These are phyloP conservation scores for Botryotinia calthae DNA, from an alignment of 2,329 filamentous ascomycete species.

Conservation along the genomic window DNA sequence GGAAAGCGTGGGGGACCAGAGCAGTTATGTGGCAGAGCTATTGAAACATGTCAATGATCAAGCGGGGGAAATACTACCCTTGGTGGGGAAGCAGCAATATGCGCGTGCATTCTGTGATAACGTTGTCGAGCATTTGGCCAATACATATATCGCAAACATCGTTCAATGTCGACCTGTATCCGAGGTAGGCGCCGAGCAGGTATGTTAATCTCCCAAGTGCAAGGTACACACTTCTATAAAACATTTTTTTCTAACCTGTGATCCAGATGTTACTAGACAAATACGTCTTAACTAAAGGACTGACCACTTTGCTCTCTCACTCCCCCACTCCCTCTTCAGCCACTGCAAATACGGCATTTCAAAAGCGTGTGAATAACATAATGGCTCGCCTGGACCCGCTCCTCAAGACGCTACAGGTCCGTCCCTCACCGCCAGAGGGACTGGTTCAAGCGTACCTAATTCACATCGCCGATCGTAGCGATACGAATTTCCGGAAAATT, in stretches of 20 bases:
- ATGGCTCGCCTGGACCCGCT: constrained; percentile 88
- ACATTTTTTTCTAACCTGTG: constrained; percentile 30
- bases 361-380: constrained; percentile 79
- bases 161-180: constrained; percentile 88
- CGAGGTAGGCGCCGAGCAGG: constrained; percentile 90
- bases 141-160: constrained; percentile 76
- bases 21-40: constrained; percentile 83
- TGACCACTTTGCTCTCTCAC: constrained; percentile 67
- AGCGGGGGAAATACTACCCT: constrained; percentile 69
- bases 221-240: not conserved
- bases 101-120: constrained; percentile 94
- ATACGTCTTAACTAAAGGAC: constrained; percentile 80
- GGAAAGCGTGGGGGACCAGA: constrained; percentile 90
- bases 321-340: constrained; percentile 34
- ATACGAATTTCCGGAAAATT: constrained; percentile 93
- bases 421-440: constrained; percentile 84
- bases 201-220: constrained; percentile 40
- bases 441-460: constrained; percentile 97
- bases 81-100: constrained; percentile 89
- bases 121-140: constrained; percentile 82
- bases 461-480: constrained; percentile 90
- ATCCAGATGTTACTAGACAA: constrained; percentile 88
- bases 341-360: constrained; percentile 55
- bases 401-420: constrained; percentile 94
- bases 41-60: constrained; percentile 69